Conservation (phyloP, 805 yeast genomes). For the Ogataea nitratoaversa region DNA sequence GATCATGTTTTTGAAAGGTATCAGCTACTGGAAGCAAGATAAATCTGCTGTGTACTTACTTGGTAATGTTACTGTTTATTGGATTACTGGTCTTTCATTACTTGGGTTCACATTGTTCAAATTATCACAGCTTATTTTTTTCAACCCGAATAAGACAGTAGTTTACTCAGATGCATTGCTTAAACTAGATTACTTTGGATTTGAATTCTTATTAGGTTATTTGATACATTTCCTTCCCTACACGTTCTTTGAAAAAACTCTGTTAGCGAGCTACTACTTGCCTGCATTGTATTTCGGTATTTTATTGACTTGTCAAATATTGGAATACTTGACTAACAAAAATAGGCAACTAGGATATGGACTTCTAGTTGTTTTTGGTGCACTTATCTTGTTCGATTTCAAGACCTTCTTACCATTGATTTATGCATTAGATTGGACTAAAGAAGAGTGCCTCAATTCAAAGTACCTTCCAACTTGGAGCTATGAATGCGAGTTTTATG, state of each 20-base stretch:
- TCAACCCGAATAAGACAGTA: slow-evolving; percentile 16
- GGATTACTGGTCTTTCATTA: slow-evolving; percentile 37
- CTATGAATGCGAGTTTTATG: slow-evolving; percentile 39
- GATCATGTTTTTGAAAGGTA: slow-evolving; percentile 59
- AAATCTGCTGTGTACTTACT: slow-evolving; percentile 48
- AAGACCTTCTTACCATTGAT: slow-evolving; percentile 37
- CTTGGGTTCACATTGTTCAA: slow-evolving; percentile 18
- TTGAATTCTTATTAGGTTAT: slow-evolving; percentile 53
- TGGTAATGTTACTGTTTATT: slow-evolving; percentile 63
- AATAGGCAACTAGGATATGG: slow-evolving; percentile 26
- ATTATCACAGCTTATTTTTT: slow-evolving; percentile 9
- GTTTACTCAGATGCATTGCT: slow-evolving; percentile 5
- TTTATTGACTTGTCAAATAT: slow-evolving; percentile 38
- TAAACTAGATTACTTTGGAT: slow-evolving; percentile 22
- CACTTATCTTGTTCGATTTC: slow-evolving; percentile 27
- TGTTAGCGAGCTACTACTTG: slow-evolving; percentile 41
- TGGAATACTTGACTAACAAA: slow-evolving; percentile 37
- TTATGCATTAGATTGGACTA: slow-evolving; percentile 45
- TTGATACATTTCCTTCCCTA: slow-evolving; percentile 55
- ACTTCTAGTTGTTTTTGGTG: slow-evolving; percentile 19
- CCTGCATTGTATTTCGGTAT: slow-evolving; percentile 49
- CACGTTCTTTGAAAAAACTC: slow-evolving; percentile 34
- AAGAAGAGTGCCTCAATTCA: slow-evolving; percentile 33
- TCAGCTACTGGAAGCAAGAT: slow-evolving; percentile 48
- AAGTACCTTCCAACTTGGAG: slow-evolving; percentile 41